Percentiles rank a stretch among this genome's conserved stretches.
phyloP scores from a whole-genome alignment of 345 rosid species.

The Salix dunnii region DNA sequence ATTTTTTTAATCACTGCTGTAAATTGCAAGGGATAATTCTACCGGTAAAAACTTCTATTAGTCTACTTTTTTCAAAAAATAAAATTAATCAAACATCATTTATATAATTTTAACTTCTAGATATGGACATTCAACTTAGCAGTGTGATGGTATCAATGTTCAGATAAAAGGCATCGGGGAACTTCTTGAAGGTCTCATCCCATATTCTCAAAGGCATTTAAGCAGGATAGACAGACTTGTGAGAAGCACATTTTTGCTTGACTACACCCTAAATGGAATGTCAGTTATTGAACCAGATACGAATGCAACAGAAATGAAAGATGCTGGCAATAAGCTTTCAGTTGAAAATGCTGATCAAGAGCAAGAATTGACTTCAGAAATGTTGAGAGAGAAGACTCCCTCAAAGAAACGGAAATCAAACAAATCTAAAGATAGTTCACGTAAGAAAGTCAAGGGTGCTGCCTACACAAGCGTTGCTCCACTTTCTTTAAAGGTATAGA shows the following conservation, averaged over 20 bases:
- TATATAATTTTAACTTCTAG: background rate
- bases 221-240: conserved; percentile 81
- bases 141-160: conserved; percentile 9
- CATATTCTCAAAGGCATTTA: conserved; percentile 88
- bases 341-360: conserved; percentile 13
- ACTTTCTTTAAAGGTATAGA: conserved; percentile 36
- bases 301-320: conserved; percentile 14
- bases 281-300: conserved; percentile 65
- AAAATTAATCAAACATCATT: background rate
- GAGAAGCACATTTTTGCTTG: conserved; percentile 83
- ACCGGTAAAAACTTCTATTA: too few relatives aligned
- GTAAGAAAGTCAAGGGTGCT: conserved; percentile 55
- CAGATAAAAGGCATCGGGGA: conserved; percentile 83
- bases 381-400: conserved; percentile 12
- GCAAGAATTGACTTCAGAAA: conserved; percentile 26
- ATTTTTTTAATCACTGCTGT: too few relatives aligned
- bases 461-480: conserved; percentile 30
- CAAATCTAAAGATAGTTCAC: conserved; percentile 43
- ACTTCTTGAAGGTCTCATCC: conserved; percentile 80
- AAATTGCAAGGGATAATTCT: background rate
- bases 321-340: background rate
- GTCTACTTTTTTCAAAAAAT: background rate
- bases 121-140: background rate
- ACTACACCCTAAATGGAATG: conserved; percentile 82
- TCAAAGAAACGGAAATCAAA: conserved; percentile 59